phyloP scores from a whole-genome alignment of 495 filamentous ascomycete species.

The Terfezia boudieri region DNA sequence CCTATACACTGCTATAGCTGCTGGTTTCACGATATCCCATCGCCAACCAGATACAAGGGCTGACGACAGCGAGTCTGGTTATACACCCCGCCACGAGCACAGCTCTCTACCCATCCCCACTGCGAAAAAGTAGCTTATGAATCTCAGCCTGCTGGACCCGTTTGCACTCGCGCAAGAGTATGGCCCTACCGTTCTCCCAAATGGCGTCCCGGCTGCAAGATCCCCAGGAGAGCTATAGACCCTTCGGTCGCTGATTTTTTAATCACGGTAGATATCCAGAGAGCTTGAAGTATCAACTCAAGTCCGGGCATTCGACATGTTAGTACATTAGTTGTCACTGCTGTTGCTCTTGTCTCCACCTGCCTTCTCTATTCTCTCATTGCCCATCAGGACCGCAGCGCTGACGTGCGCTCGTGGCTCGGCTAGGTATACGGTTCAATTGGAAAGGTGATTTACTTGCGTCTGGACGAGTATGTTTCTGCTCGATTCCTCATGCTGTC shows the following conservation, averaged over 20 bases:
- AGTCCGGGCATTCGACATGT: conserved; percentile 41
- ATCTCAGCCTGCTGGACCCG: conserved; percentile 56
- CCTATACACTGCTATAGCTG: no score
- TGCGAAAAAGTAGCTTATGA: conserved; percentile 30
- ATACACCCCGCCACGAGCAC: no score
- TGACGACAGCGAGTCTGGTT: no score
- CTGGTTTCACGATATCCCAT: no score
- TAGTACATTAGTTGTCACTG: not conserved
- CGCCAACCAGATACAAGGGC: no score
- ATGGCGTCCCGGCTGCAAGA: not conserved
- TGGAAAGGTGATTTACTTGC: conserved; percentile 83
- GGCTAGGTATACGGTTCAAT: conserved; percentile 50
- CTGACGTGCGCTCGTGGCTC: no score
- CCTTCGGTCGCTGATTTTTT: not conserved
- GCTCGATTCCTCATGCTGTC: conserved; percentile 22
- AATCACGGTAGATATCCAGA: conserved; percentile 41
- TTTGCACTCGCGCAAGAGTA: conserved; percentile 69
- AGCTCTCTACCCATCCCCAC: not conserved
- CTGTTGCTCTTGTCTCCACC: not conserved
- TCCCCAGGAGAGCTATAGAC: not conserved
- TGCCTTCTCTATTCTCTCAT: not conserved
- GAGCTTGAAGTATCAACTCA: conserved; percentile 59
- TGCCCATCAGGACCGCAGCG: not conserved
- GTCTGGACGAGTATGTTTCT: conserved; percentile 48
- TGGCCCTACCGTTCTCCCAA: not conserved